Evolutionary conservation across 2,329 filamentous ascomycete genomes (phyloP), one percentile per base, ranked within the genome.

Genomic region (Coniella lustricola): DNA sequence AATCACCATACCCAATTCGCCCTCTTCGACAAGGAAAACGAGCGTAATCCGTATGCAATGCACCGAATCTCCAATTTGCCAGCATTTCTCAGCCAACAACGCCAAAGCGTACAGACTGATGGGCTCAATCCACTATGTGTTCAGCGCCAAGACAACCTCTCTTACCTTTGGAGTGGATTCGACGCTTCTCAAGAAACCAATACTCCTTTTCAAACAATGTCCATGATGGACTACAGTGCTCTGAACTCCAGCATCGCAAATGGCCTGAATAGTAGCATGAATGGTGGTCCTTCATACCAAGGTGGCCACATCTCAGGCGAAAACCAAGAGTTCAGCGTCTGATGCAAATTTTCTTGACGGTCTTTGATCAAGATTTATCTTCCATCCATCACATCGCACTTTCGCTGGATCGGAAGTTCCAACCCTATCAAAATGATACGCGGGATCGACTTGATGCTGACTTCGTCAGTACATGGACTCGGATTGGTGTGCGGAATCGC

Each of bases 71-170:
- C 41, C 4, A 13, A 29, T 7, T 25, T 42, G 48, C 35, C 40
- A 14, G 33, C 35, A 14, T 53, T 47, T 18, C 42, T 44, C 9
- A 29, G 22, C 18, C 51, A 50, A 18, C 44, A 38, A 13, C 39
- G 51, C 9, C 51, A 45, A 10, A 48, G 34, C 8, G 38, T 50
- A 48, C 48, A 59, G 8, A 43, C 54, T 39, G 57, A 55, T 42
- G 60, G 47, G 20, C 62, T 60, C 42, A 66, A 67, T 39, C 64
- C 64, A 7, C 64, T 67, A 14, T 66, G 56, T 44, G 55, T 60
- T 21, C 64, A 62, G 49, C 53, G 58, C 38, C 56, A 55, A 46
- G 61, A 65, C 38, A 60, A 55, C 29, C 53, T 61, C 17, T 31
- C 48, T 17, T 40, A 45, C 12, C 22, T 48, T 2, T 53, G 44